A percentile compares a stretch with the other conserved stretches of the same genome.
Evolutionary conservation across 352 stramenopile species (phyloP).

Genomic region (Phytophthora ramorum): DNA sequence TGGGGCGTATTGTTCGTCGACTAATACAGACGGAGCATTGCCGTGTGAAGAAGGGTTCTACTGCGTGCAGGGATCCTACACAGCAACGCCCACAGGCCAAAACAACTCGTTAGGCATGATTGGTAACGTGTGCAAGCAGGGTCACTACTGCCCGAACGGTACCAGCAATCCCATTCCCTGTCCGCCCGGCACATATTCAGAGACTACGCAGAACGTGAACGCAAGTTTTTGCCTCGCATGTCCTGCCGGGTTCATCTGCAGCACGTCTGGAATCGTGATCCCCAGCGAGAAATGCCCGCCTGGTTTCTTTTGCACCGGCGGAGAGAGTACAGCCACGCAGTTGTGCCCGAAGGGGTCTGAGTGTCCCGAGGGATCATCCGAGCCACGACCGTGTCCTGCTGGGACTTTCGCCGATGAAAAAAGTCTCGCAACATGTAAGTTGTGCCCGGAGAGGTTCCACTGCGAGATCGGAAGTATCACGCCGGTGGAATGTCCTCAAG

Average conservation of each 20-base stretch:
- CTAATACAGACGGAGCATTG: constrained; percentile 72
- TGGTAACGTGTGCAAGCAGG: constrained; percentile 69
- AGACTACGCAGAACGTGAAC: constrained; percentile 67
- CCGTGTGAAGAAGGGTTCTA: constrained; percentile 87
- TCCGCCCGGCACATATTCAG: constrained; percentile 72
- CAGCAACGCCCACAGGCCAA: constrained; percentile 69
- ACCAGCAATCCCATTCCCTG: constrained; percentile 87
- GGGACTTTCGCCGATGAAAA: constrained; percentile 74
- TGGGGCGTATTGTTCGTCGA: constrained; percentile 81
- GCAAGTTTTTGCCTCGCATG: constrained; percentile 75
- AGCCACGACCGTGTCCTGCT: constrained; percentile 60
- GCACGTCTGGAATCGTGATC: constrained; percentile 51
- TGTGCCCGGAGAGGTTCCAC: constrained; percentile 79
- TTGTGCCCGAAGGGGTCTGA: constrained; percentile 75
- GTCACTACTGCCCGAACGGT: constrained; percentile 81
- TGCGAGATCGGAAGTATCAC: constrained; percentile 55
- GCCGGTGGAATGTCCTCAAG: constrained; percentile 63
- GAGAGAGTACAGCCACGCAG: constrained; percentile 57
- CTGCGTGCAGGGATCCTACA: constrained; percentile 89
- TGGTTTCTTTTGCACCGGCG: constrained; percentile 70
- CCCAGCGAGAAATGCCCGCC: constrained; percentile 58
- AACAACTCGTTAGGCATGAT: constrained; percentile 78
- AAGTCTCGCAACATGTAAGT: constrained; percentile 62
- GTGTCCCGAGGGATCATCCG: constrained; percentile 68
- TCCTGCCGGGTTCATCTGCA: constrained; percentile 66